These are phyloP conservation scores for Daedalea quercina DNA, from an alignment of 768 basidiomycete genomes.

Conservation along the genomic window DNA sequence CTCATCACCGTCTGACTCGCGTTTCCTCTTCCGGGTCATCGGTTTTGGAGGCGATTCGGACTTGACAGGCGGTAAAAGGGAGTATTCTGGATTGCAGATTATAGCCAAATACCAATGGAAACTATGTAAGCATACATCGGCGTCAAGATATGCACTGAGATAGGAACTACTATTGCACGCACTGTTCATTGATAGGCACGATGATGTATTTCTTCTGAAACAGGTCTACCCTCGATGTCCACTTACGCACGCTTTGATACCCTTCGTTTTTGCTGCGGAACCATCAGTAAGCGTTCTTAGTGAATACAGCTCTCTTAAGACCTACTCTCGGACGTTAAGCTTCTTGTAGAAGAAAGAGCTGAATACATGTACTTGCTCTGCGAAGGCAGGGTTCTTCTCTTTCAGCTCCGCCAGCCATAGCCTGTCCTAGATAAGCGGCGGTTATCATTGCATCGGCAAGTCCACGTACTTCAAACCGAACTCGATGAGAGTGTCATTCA, in stretches of 20 bases:
- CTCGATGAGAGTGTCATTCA: slow-evolving; percentile 96
- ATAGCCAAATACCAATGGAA: slow-evolving; percentile 97
- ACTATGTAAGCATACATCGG: slow-evolving; percentile 32
- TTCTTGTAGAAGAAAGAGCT: slow-evolving; percentile 99
- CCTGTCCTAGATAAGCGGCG: slow-evolving; percentile 31
- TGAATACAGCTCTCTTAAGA: background rate
- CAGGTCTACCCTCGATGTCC: slow-evolving; percentile 85
- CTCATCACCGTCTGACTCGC: slow-evolving; percentile 10
- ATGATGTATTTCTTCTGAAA: slow-evolving; percentile 92
- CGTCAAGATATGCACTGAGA: background rate
- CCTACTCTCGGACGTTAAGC: slow-evolving; percentile 61
- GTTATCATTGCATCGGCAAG: background rate
- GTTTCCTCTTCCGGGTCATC: slow-evolving; percentile 23
- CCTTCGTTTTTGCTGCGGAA: slow-evolving; percentile 44
- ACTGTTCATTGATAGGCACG: slow-evolving; percentile 97
- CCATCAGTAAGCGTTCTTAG: slow-evolving; percentile 12
- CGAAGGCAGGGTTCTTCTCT: slow-evolving; percentile 48
- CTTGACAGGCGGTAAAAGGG: slow-evolving; percentile 48
- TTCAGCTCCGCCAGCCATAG: slow-evolving; percentile 62
- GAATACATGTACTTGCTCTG: slow-evolving; percentile 80
- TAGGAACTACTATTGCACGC: slow-evolving; percentile 18
- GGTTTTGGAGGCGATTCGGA: slow-evolving; percentile 16
- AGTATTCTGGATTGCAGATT: slow-evolving; percentile 73
- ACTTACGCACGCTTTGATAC: slow-evolving; percentile 84
- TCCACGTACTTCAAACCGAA: slow-evolving; percentile 82